phyloP scores from a whole-genome alignment of 768 basidiomycete genomes.

The Pisolithus marmoratus region DNA sequence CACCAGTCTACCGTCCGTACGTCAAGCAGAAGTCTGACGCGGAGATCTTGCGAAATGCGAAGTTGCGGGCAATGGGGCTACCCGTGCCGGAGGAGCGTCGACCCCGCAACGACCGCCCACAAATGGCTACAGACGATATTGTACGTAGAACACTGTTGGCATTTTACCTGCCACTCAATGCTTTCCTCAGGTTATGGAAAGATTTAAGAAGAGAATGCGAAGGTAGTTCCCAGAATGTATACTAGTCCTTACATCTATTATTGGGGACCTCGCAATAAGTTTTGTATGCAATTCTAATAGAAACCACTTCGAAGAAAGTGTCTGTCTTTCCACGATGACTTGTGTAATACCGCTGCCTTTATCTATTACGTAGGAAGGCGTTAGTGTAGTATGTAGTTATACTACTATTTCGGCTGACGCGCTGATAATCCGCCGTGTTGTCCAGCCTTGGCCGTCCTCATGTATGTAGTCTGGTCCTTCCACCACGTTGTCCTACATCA shows the following conservation, averaged over 20 bases:
- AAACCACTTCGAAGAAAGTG: no score
- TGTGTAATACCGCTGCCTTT: no score
- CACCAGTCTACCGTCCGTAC: constrained; percentile 77
- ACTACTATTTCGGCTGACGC: no score
- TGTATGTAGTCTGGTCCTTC: no score
- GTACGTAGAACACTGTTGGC: constrained; percentile 37
- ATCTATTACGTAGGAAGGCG: no score
- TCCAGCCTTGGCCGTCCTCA: no score
- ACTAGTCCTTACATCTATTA: neutral
- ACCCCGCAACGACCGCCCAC: constrained; percentile 49
- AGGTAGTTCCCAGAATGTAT: constrained; percentile 36
- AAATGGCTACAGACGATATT: constrained; percentile 88
- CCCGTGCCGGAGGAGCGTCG: constrained; percentile 38
- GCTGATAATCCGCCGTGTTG: no score
- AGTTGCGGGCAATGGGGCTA: constrained; percentile 80
- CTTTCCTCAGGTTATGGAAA: constrained; percentile 72
- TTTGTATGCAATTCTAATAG: no score
- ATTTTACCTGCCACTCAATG: neutral
- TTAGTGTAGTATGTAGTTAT: no score
- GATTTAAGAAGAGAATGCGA: constrained; percentile 96
- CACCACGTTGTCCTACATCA: no score
- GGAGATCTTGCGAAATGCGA: constrained; percentile 83
- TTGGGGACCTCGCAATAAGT: no score
- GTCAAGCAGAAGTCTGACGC: constrained; percentile 80
- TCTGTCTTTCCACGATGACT: no score